phyloP scores from a whole-genome alignment of 202 grass and related monocot genomes.

The Panicum virgatum region DNA sequence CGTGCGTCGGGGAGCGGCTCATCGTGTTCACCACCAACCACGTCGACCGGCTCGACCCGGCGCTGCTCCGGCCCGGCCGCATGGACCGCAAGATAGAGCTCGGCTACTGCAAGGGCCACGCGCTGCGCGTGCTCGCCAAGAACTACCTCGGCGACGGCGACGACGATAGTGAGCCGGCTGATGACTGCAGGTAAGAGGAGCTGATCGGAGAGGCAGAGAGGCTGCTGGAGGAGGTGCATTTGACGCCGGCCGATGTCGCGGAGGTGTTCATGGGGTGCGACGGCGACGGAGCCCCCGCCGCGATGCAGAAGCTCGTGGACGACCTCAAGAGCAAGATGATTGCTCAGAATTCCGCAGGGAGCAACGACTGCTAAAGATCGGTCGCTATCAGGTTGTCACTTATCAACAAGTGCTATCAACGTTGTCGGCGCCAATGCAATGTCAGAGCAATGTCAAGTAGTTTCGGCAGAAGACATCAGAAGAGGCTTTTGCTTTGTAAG shows the following conservation, averaged over 20 bases:
- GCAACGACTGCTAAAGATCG: background rate
- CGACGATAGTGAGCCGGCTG: background rate
- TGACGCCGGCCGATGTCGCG: conserved; percentile 75
- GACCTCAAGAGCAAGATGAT: conserved; percentile 25
- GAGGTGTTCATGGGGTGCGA: conserved; percentile 86
- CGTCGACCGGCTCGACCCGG: conserved; percentile 62
- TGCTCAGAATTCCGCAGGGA: background rate
- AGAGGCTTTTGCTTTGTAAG: no score
- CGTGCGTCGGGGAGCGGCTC: conserved; percentile 81
- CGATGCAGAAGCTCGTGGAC: conserved; percentile 47
- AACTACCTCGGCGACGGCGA: conserved; percentile 74
- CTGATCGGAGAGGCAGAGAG: conserved; percentile 53
- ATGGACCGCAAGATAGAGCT: conserved; percentile 86
- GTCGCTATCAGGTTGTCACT: background rate
- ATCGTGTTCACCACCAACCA: conserved; percentile 89
- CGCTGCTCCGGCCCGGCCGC: conserved; percentile 66
- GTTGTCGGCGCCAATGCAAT: background rate
- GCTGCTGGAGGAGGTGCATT: conserved; percentile 51
- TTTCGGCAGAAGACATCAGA: no score
- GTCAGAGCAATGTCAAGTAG: no score
- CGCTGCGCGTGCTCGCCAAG: conserved; percentile 63
- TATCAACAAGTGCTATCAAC: background rate
- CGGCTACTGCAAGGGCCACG: conserved; percentile 55
- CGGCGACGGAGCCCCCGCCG: conserved; percentile 27
- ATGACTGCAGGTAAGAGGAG: background rate